Base-by-base conservation (phyloP, 2,329 filamentous ascomycete species). In the Pseudocercospora cruenta region DNA sequence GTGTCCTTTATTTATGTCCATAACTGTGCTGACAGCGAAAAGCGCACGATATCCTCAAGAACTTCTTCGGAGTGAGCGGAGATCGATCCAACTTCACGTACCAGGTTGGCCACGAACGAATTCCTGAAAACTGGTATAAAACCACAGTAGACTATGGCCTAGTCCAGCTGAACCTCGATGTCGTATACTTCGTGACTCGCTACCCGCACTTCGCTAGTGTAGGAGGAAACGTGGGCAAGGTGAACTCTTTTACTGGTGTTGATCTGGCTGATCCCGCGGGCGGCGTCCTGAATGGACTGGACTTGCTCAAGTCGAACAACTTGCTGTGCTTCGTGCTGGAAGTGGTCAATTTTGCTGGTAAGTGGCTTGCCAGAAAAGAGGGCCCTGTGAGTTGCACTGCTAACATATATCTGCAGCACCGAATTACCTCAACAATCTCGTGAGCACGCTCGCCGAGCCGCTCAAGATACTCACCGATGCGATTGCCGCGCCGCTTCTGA, bases 251-350 rank as follows among this genome's bases (percentile, higher is more conserved):
- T 65, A 58, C 67, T 1, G 70, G 70, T 19, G 67, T 72, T 45
- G 61, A 74, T 47, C 64, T 78, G 7, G 66, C 60, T 2, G 70
- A 80, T 60, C 67, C 82, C 12, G 81, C 76, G 10, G 74, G 73
- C 10, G 80, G 80, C n/a, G 71, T 85, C 0, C 77, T 81, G 61
- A 84, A 82, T 65, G 67, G 74, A 4, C 65, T 71, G 4, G 61
- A 60, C 14, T 24, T 71, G 49, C 60, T 69, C 8, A 39, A 67
- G 36, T 54, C 51, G 1, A 69, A 69, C 51, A 70, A 70, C 49
- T 51, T 69, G 49, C 28, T 69, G 16, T 70, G 69, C 55, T 70
- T 70, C 51, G 67, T 49, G 12, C 54, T 70, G 33, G 67, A 70
- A 36, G 54, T 79, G 12, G 69, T 78, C 66, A 78, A 78, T 67